Evolutionary conservation across 306 rosid species (phyloP).

Genomic region (Castanea mollissima): DNA sequence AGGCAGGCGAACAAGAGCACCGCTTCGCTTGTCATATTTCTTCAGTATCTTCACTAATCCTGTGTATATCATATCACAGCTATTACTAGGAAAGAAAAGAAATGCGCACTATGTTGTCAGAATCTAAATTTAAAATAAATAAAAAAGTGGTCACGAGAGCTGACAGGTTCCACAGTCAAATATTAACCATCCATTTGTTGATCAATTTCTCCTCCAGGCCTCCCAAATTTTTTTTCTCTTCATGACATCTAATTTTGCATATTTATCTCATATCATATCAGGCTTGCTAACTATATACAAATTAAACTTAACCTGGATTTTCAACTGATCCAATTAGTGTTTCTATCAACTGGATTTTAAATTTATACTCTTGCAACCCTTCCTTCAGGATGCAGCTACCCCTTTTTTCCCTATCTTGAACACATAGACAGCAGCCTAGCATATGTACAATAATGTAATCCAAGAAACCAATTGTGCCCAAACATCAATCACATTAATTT

Average conservation of each 20-base stretch:
- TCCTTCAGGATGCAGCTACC: no score
- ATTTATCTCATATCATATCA: neutral
- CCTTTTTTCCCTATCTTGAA: no score
- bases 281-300: no score
- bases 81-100: neutral
- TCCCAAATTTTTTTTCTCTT: neutral
- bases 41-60: conserved; percentile 85
- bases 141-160: neutral
- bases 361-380: no score
- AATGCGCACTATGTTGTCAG: neutral
- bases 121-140: neutral
- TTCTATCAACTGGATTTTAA: no score
- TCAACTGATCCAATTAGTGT: no score
- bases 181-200: neutral
- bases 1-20: conserved; percentile 65
- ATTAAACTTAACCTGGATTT: no score
- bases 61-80: conserved; percentile 2
- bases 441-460: no score
- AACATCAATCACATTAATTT: neutral
- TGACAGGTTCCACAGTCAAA: neutral
- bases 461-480: no score
- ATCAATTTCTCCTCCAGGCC: neutral
- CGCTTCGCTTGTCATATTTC: conserved; percentile 86
- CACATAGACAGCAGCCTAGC: no score
- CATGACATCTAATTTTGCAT: neutral